A percentile compares a stretch with the other conserved stretches of the same genome.
phyloP scores from a whole-genome alignment of 176 grass and related monocot species.

The Cocos nucifera region DNA sequence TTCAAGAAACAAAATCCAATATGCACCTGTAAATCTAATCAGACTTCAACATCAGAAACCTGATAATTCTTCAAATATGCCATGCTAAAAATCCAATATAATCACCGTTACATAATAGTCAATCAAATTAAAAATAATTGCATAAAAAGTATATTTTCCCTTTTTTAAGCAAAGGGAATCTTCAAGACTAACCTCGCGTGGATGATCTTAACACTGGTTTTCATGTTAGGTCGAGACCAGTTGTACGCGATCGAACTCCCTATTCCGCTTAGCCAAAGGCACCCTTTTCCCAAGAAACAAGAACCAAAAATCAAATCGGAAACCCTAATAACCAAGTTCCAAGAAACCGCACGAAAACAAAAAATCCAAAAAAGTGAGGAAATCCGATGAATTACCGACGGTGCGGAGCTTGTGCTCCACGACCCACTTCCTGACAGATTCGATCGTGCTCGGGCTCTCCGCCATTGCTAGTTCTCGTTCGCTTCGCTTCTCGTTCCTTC shows the following conservation, averaged over 20 bases:
- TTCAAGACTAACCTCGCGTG: slow-evolving; percentile 67
- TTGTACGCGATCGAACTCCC: slow-evolving; percentile 86
- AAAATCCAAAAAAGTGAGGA: background rate
- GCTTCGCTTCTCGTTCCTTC: background rate
- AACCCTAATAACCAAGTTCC: slow-evolving; percentile 3
- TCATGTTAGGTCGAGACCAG: slow-evolving; percentile 90
- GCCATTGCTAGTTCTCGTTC: slow-evolving; percentile 44
- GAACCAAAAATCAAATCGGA: slow-evolving; percentile 16
- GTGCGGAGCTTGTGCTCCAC: slow-evolving; percentile 92
- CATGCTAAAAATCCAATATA: too few relatives aligned
- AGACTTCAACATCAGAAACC: too few relatives aligned
- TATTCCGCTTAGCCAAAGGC: slow-evolving; percentile 87
- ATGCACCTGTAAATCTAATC: too few relatives aligned
- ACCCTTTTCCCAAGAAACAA: slow-evolving; percentile 23
- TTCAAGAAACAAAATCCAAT: too few relatives aligned
- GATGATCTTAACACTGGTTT: slow-evolving; percentile 96
- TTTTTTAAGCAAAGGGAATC: too few relatives aligned
- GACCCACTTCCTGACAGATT: slow-evolving; percentile 74
- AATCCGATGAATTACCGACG: slow-evolving; percentile 49
- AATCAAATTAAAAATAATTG: too few relatives aligned
- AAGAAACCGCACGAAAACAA: background rate
- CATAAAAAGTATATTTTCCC: too few relatives aligned
- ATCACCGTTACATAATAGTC: too few relatives aligned
- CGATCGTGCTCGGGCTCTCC: slow-evolving; percentile 47
- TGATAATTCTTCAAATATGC: too few relatives aligned